Percentiles rank a stretch among this genome's conserved stretches.
Conservation (phyloP, 345 rosid species). For the Eucalyptus brandiana region DNA sequence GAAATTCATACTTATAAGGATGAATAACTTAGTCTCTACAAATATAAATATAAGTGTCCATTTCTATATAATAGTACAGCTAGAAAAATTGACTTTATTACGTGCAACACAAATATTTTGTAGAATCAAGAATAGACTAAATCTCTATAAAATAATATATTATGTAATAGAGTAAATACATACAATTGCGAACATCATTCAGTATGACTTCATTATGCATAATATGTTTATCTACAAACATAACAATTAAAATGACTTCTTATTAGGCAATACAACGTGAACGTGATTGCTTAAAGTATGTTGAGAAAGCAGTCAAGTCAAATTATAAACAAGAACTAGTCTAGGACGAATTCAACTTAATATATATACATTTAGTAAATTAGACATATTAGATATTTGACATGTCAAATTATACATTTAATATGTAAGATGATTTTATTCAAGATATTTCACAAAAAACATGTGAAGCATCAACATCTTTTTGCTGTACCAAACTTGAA, state of each 20-base stretch:
- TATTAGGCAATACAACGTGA: neutral
- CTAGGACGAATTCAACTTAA: neutral
- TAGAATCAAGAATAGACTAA: neutral
- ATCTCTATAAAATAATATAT: neutral
- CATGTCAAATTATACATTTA: neutral
- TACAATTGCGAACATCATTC: neutral
- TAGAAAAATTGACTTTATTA: neutral
- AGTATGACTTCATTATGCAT: neutral
- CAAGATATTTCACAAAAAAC: neutral
- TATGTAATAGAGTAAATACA: neutral
- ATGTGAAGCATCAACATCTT: neutral
- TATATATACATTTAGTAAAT: neutral
- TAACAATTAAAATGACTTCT: neutral
- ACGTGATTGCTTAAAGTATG: neutral
- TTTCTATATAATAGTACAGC: neutral
- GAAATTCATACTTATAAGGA: neutral
- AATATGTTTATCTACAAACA: neutral
- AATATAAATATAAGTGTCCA: neutral
- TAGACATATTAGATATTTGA: neutral
- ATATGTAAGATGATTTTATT: neutral
- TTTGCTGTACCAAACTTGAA: neutral
- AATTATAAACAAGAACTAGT: neutral
- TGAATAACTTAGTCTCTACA: neutral
- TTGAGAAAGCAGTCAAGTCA: neutral
- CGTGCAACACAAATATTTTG: neutral